Evolutionary conservation across 139 green algal species (phyloP).

Genomic region (Chlamydomonas sp.): DNA sequence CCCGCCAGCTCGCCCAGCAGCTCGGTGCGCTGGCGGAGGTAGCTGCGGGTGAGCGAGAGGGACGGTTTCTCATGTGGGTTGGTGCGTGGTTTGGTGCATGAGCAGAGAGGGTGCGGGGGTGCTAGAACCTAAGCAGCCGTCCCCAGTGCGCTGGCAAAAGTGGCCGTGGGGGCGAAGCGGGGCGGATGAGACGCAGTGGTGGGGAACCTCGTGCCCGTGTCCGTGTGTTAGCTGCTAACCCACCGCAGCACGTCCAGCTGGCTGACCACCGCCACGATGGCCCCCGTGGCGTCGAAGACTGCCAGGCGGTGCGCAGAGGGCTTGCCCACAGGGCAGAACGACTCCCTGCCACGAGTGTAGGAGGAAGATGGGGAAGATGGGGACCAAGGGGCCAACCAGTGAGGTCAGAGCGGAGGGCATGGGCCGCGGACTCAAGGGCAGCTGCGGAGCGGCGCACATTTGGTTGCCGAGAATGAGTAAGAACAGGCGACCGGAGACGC

Average conservation of each 20-base stretch:
- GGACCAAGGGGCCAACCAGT: background rate
- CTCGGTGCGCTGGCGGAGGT: slow-evolving; percentile 14
- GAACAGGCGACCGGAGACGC: no score
- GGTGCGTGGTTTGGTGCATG: background rate
- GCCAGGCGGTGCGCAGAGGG: slow-evolving; percentile 47
- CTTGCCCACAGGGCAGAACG: slow-evolving; percentile 5
- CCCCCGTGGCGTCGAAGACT: slow-evolving; percentile 74
- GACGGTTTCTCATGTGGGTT: background rate
- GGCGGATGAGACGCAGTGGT: no score
- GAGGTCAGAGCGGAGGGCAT: no score
- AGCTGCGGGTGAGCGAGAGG: background rate
- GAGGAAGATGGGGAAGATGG: background rate
- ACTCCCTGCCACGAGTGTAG: slow-evolving; percentile 7
- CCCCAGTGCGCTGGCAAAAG: no score
- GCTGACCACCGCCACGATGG: slow-evolving; percentile 72
- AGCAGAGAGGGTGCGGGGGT: no score
- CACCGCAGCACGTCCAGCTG: slow-evolving; percentile 59
- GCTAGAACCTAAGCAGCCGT: no score
- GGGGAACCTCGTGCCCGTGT: no score
- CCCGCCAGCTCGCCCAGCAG: slow-evolving; percentile 5
- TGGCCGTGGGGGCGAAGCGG: no score
- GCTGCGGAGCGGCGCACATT: no score
- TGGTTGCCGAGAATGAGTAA: no score
- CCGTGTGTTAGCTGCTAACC: background rate
- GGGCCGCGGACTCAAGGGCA: no score